Percentiles rank a stretch among this genome's conserved stretches.
Conservation (phyloP, 306 rosid genomes). For the Senna tora region DNA sequence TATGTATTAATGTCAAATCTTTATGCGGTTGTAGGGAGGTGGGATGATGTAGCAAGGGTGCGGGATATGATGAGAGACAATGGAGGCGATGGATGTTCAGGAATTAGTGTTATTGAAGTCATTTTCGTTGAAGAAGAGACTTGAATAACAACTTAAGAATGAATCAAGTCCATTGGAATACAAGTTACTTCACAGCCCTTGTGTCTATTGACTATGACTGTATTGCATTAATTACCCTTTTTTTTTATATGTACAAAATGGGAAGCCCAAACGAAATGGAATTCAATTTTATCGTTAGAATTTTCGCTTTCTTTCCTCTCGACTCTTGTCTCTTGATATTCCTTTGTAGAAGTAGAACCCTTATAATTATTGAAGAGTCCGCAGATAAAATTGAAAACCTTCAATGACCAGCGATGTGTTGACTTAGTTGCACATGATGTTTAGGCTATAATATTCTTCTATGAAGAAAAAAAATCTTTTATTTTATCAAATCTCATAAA, state of each 20-base stretch:
- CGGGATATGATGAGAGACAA: slow-evolving; percentile 76
- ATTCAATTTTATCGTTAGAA: too few species aligned
- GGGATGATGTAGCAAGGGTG: slow-evolving; percentile 80
- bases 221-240: too few species aligned
- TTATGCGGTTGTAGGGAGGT: slow-evolving; percentile 69
- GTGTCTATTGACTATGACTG: too few species aligned
- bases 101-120: slow-evolving; percentile 60
- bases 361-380: background rate
- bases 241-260: too few species aligned
- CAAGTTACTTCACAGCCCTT: too few species aligned
- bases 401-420: slow-evolving; percentile 65
- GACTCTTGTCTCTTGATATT: too few species aligned
- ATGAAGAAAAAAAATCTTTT: slow-evolving; percentile 39
- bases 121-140: slow-evolving; percentile 33
- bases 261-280: too few species aligned
- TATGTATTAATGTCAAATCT: slow-evolving; percentile 78
- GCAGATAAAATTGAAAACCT: slow-evolving; percentile 63
- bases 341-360: too few species aligned
- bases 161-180: too few species aligned
- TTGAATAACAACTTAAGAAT: slow-evolving; percentile 21
- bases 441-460: slow-evolving; percentile 85
- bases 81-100: slow-evolving; percentile 69
- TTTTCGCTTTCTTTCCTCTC: too few species aligned
- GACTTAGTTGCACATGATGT: slow-evolving; percentile 79
- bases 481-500: slow-evolving; percentile 44